Evolutionary conservation across 2,329 filamentous ascomycete species (phyloP).

Genomic region (Ophiocordyceps robertsii): DNA sequence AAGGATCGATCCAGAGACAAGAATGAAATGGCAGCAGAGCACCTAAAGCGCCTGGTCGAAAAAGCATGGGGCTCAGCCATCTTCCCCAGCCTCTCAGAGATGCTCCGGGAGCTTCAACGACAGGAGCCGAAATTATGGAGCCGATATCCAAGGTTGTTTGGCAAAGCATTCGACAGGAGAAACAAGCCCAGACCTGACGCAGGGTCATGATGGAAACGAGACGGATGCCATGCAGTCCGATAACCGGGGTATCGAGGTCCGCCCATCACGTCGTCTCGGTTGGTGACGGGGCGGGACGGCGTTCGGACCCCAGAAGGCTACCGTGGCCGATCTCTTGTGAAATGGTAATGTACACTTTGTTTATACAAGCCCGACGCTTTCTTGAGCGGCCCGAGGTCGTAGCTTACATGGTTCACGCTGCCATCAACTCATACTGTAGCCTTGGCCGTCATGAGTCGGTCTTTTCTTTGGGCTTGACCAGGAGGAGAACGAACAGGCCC

Average conservation of each 20-base stretch:
- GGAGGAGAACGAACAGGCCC: conserved; percentile 72
- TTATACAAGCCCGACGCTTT: conserved; percentile 8
- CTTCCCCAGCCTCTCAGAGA: conserved; percentile 9
- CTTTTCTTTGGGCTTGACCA: conserved; percentile 60
- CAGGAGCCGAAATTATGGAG: conserved; percentile 16
- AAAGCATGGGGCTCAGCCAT: conserved; percentile 20
- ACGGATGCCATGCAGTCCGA: too few species aligned
- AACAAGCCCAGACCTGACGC: too few species aligned
- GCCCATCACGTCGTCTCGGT: too few species aligned
- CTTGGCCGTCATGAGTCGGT: conserved; percentile 8
- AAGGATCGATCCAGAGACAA: conserved; percentile 15
- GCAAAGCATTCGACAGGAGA: conserved; percentile 11
- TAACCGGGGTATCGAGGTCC: too few species aligned
- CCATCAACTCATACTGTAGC: neutral
- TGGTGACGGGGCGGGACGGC: too few species aligned
- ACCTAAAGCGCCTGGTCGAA: conserved; percentile 18
- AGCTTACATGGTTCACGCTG: conserved; percentile 5
- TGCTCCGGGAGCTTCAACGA: conserved; percentile 14
- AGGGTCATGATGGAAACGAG: too few species aligned
- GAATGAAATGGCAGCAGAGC: conserved; percentile 15
- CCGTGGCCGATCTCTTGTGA: too few species aligned
- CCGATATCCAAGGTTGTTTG: conserved; percentile 14
- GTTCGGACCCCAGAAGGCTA: too few species aligned
- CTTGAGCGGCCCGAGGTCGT: too few species aligned
- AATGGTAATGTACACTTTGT: conserved; percentile 8